Base-by-base conservation (phyloP, 352 stramenopile species). In the Globisporangium cystogenes region DNA sequence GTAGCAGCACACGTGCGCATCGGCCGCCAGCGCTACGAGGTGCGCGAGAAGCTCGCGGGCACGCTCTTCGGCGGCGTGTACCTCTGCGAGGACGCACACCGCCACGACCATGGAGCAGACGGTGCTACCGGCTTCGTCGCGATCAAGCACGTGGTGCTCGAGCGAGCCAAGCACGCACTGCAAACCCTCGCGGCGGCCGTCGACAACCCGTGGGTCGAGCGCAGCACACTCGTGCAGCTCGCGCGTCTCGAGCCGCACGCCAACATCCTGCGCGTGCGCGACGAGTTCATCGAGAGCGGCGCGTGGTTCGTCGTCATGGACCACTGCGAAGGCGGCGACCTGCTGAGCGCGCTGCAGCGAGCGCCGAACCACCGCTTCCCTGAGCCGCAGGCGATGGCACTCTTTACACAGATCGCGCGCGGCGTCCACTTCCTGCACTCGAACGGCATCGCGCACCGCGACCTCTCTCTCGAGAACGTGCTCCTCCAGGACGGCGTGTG, bases 261-360 rank as follows among this genome's bases (percentile, higher is more conserved):
- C 12, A 78, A 80, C 52, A 62, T 85, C 33, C 60, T 87, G n/a
- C 60, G 53, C 11, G 72, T 75, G 33, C 58, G 51, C 10, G 29
- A 60, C 35, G 56, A 75, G 26, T 87, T 85, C 50, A 23, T 80
- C 27, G 61, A 80, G n/a, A 57, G 70, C 20, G 60, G 60, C 23
- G 59, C 55, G n/a, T 81, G 73, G 73, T 73, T 60, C 48, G 53
- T 87, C 14, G 69, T 82, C 33, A 82, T 82, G 62, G 76, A 83
- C 12, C 71, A 69, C 39, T 84, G 74, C 51, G 51, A 51, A 0
- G 72, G 65, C 39, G 76, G 74, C 12, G 76, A 88, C 48, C 51
- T 86, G 24, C 66, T 76, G 48, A 35, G 53, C 1, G n/a, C 49
- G 20, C 45, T 87, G 21, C 58, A 82, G 33, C 20, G n/a, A 4